A percentile compares a stretch with the other conserved stretches of the same genome.
Conservation (phyloP, 139 green algal species). For the Coelastrella sp. region DNA sequence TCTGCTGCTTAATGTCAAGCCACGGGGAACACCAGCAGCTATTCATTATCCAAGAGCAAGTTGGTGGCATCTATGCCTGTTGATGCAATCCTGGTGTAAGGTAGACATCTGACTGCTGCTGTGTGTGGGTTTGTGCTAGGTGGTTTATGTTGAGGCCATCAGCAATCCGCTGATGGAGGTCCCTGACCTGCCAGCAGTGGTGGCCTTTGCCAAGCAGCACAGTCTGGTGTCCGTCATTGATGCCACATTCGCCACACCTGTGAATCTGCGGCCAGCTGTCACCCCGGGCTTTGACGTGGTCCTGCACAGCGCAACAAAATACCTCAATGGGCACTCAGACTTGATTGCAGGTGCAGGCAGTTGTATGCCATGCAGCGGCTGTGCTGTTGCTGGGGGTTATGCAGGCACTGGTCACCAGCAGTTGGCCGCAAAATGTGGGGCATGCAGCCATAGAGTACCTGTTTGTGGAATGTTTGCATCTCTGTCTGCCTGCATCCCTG, state of each 20-base stretch:
- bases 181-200: constrained; percentile 69
- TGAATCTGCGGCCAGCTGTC: constrained; percentile 72
- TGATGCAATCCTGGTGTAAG: too few relatives aligned
- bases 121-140: constrained; percentile 33
- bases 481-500: too few relatives aligned
- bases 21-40: too few relatives aligned
- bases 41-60: too few relatives aligned
- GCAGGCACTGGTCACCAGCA: background rate
- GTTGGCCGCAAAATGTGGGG: background rate
- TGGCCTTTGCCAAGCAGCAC: constrained; percentile 48
- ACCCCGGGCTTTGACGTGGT: constrained; percentile 87
- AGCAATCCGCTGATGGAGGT: constrained; percentile 91
- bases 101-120: too few relatives aligned
- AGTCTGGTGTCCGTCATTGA: constrained; percentile 88
- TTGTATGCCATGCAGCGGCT: background rate
- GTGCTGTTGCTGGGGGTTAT: background rate
- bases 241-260: constrained; percentile 92
- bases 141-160: constrained; percentile 95
- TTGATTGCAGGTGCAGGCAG: constrained; percentile 19
- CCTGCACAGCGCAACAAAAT: constrained; percentile 96
- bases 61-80: too few relatives aligned
- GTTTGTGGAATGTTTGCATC: too few relatives aligned
- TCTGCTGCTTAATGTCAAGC: too few relatives aligned
- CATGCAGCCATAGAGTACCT: too few relatives aligned
- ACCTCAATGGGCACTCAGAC: constrained; percentile 92